Evolutionary conservation across 495 filamentous ascomycete genomes (phyloP), one percentile per base, ranked within the genome.

Genomic region (Tetracladium marchalianum): DNA sequence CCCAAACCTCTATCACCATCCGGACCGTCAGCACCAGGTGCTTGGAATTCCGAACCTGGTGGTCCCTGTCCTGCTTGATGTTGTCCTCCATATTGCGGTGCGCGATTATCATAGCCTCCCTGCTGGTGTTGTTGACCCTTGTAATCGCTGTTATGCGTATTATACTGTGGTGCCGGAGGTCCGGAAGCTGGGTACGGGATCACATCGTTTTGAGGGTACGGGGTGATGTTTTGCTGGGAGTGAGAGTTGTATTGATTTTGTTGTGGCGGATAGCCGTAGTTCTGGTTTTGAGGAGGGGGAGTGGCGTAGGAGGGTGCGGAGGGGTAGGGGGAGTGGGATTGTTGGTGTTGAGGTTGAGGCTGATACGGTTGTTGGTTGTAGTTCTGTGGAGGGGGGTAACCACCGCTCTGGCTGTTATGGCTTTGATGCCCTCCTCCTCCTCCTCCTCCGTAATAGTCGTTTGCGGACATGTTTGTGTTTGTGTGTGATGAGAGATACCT

Each of bases 1-100:
- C 75, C 71, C 18, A 80, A 63, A 5, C 76, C 75, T 24, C 64
- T 41, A 72, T 75, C 36, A 69, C 71, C 45, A 49, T 67, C 31
- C 57, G 58, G 47, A 5, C 55, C 50, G 38, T 51, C 55, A n/a
- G 53, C 53, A 45, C 38, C 35, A 22, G 31, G 22, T 15, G n/a
- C 18, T 36, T 24, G 13, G 24, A 16, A 24, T 12, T 35, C 39
- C 16, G 50, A 17, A 24, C 49, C 38, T 17, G 52, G 19, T 50
- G 33, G 6, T 39, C 40, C 13, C 4, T 46, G 36, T 38, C 22
- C 42, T 24, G 18, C 43, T 5, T 19, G 39, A 39, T 24, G 39
- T 11, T 32, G 11, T 12, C 19, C 39, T 43, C 45, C 45, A 17
- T 49, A 32, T 41, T 44, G 45, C 18, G 10, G 16, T 9, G 16